Evolutionary conservation across 2,329 filamentous ascomycete genomes (phyloP).

Genomic region (Sarocladium brachiariae): DNA sequence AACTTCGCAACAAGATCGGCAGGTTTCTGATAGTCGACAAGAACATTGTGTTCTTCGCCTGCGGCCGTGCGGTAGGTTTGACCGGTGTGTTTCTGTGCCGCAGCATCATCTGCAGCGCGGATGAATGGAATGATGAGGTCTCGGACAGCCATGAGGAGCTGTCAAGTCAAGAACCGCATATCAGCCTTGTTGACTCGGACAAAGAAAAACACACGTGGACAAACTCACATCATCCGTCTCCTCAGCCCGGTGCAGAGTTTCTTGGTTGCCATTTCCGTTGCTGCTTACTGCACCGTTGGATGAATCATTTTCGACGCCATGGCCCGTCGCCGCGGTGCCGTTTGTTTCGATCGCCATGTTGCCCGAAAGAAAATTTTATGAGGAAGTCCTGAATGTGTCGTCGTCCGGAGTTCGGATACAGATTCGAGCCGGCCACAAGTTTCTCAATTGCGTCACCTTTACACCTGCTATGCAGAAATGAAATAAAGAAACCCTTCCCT

Average conservation of each 20-base stretch:
- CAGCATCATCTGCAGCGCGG: conserved; percentile 58
- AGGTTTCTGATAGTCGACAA: conserved; percentile 58
- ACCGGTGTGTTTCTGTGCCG: conserved; percentile 43
- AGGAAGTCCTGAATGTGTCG: no score
- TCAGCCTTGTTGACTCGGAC: neutral
- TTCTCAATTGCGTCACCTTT: no score
- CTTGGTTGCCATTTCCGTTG: conserved; percentile 11
- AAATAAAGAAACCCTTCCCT: no score
- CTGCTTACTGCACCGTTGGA: conserved; percentile 4
- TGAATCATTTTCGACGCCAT: conserved; percentile 8
- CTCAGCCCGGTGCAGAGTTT: conserved; percentile 30
- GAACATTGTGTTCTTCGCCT: conserved; percentile 42
- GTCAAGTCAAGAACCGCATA: conserved; percentile 15
- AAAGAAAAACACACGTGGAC: neutral
- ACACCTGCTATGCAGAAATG: no score
- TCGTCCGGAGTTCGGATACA: no score
- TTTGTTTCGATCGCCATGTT: conserved; percentile 10
- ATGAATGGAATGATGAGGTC: conserved; percentile 65
- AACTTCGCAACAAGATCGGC: conserved; percentile 49
- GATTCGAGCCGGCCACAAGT: no score
- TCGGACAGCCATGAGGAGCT: conserved; percentile 65
- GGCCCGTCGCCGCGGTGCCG: conserved; percentile 3
- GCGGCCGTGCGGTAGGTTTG: conserved; percentile 34
- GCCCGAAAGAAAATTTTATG: neutral
- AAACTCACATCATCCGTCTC: conserved; percentile 40